Evolutionary conservation across 2,329 filamentous ascomycete genomes (phyloP).

Genomic region (Apiospora arundinis): DNA sequence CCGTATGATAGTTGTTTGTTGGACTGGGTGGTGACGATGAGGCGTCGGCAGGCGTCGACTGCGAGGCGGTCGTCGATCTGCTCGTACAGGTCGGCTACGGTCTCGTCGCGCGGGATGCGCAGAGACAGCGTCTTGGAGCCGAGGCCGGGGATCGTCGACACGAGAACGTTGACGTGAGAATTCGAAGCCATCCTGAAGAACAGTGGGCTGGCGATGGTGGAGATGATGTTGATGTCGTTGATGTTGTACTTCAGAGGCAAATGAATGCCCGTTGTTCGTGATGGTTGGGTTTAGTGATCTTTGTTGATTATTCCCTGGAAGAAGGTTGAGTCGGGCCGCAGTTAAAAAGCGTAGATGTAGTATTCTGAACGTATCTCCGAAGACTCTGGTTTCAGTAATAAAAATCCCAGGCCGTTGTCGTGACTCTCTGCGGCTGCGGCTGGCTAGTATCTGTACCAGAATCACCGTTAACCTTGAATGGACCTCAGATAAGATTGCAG

Average conservation of each 20-base stretch:
- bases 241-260: neutral
- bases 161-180: constrained; percentile 75
- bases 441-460: neutral
- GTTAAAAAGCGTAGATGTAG: neutral
- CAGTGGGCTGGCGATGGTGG: neutral
- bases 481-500: constrained; percentile 14
- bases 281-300: neutral
- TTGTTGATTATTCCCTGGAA: neutral
- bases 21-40: constrained; percentile 82
- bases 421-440: neutral
- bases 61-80: constrained; percentile 68
- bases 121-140: constrained; percentile 82
- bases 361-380: neutral
- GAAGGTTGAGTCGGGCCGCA: neutral
- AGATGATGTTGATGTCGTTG: neutral
- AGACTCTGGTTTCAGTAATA: neutral
- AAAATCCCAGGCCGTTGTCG: neutral
- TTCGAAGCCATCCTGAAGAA: constrained; percentile 56
- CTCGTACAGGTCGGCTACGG: constrained; percentile 70
- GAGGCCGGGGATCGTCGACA: constrained; percentile 84
- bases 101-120: constrained; percentile 70
- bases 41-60: constrained; percentile 53
- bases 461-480: constrained; percentile 24
- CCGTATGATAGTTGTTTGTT: constrained; percentile 67
- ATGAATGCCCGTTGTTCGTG: neutral